Evolutionary conservation across 1,284 basidiomycete genomes (phyloP).

Genomic region (Apiotrichum domesticum): DNA sequence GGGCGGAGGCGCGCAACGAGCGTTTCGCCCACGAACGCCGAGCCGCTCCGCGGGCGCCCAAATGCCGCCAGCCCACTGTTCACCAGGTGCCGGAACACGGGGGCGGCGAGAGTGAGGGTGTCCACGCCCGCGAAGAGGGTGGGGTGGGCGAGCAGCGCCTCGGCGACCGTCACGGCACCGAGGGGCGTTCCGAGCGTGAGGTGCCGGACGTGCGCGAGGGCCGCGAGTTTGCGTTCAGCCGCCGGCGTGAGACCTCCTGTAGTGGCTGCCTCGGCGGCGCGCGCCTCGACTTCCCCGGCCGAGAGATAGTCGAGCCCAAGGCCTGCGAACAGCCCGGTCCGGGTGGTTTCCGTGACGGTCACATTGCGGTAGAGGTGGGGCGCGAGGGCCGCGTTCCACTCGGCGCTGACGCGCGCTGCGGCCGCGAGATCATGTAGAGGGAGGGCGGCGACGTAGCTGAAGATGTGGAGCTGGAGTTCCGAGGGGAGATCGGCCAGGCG

Average conservation of each 20-base stretch:
- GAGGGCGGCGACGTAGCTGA: slow-evolving; percentile 3
- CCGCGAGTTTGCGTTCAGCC: slow-evolving; percentile 1
- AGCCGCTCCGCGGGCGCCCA: slow-evolving; percentile 12
- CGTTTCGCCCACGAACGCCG: slow-evolving; percentile 14
- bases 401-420: slow-evolving; percentile 1
- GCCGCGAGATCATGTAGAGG: slow-evolving; percentile 1
- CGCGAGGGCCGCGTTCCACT: slow-evolving; percentile 9
- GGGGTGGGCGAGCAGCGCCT: slow-evolving; percentile 11
- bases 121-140: slow-evolving; percentile 1
- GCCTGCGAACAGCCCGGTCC: slow-evolving; percentile 5
- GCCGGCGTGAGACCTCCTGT: background rate
- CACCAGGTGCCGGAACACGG: slow-evolving; percentile 15
- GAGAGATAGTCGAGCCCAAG: slow-evolving; percentile 14
- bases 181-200: slow-evolving; percentile 3
- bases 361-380: slow-evolving; percentile 9
- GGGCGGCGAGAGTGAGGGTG: slow-evolving; percentile 8
- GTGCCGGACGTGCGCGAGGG: slow-evolving; percentile 3
- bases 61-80: slow-evolving; percentile 14
- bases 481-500: slow-evolving; percentile 7
- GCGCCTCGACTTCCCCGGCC: slow-evolving; percentile 11
- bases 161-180: slow-evolving; percentile 7
- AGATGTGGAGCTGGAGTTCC: slow-evolving; percentile 8
- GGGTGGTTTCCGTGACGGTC: slow-evolving; percentile 4
- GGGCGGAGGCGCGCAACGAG: slow-evolving; percentile 14
- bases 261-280: slow-evolving; percentile 3